phyloP scores from a whole-genome alignment of 2,329 filamentous ascomycete species.

The Alternaria viburni region DNA sequence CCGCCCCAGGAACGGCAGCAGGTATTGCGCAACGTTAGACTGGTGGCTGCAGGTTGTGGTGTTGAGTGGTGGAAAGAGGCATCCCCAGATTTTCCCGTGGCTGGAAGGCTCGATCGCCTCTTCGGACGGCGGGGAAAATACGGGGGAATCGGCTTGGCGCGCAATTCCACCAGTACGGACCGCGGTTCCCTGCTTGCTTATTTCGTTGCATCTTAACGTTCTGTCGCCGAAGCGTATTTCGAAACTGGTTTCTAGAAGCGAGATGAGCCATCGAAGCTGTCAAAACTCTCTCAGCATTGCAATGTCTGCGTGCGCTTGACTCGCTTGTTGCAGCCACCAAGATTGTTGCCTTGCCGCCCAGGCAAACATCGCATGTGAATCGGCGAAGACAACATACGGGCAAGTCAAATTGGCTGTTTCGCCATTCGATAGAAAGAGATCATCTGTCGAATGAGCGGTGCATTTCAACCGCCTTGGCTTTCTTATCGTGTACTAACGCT shows the following conservation, averaged over 20 bases:
- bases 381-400: not conserved
- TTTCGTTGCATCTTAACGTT: not conserved
- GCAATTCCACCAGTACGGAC: slow-evolving; percentile 7
- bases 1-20: slow-evolving; percentile 13
- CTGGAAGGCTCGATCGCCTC: slow-evolving; percentile 18
- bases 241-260: not conserved
- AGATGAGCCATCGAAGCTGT: not conserved
- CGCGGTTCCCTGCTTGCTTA: not conserved
- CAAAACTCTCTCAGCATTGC: not conserved
- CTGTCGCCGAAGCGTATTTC: not conserved
- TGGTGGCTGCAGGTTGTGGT: slow-evolving; percentile 13
- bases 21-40: slow-evolving; percentile 8
- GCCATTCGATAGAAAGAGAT: not conserved
- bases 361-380: not conserved
- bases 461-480: not conserved
- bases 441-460: not conserved
- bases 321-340: not conserved
- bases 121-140: slow-evolving; percentile 16
- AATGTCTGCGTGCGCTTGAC: not conserved
- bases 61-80: slow-evolving; percentile 31
- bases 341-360: not conserved
- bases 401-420: not conserved
- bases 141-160: slow-evolving; percentile 3
- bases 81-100: slow-evolving; percentile 22
- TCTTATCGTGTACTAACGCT: not conserved